Percentiles rank a stretch among this genome's conserved stretches.
phyloP scores from a whole-genome alignment of 1,284 basidiomycete species.

The Puccinia brachypodii region DNA sequence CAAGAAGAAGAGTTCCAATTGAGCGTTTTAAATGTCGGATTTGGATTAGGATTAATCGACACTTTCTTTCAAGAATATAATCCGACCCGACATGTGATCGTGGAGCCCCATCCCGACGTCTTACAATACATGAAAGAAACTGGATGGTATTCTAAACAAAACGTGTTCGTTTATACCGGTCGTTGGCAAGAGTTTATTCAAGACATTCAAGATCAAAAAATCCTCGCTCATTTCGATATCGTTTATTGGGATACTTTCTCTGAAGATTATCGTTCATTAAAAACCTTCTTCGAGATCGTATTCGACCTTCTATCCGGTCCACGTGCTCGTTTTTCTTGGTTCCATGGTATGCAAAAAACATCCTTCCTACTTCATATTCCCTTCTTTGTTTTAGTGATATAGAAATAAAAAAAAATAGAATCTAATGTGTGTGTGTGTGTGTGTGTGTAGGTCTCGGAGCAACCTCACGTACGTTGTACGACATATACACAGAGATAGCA shows the following conservation, averaged over 20 bases:
- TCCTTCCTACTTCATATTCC: too few species aligned
- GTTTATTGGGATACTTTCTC: conserved; percentile 48
- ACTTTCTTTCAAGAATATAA: conserved; percentile 25
- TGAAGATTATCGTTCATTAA: conserved; percentile 33
- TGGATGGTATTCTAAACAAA: conserved; percentile 74
- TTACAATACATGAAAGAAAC: conserved; percentile 71
- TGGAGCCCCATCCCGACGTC: conserved; percentile 93
- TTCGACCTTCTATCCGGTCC: conserved; percentile 36
- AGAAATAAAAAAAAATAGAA: too few species aligned
- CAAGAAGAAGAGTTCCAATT: background rate
- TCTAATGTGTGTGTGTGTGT: background rate
- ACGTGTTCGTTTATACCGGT: conserved; percentile 80
- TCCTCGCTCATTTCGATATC: conserved; percentile 36
- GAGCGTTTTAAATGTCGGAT: conserved; percentile 36
- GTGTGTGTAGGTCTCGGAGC: conserved; percentile 32
- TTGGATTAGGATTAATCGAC: conserved; percentile 40
- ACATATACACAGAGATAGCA: conserved; percentile 40
- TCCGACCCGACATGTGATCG: conserved; percentile 78
- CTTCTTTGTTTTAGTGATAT: too few species aligned
- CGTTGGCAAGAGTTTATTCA: conserved; percentile 74
- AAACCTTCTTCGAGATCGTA: conserved; percentile 13
- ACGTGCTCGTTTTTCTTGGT: conserved; percentile 39
- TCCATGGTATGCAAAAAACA: conserved; percentile 41
- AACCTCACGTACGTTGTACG: conserved; percentile 36
- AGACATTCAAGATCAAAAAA: background rate